Evolutionary conservation across 2,329 filamentous ascomycete species (phyloP).

Genomic region (Trichoderma sp.): DNA sequence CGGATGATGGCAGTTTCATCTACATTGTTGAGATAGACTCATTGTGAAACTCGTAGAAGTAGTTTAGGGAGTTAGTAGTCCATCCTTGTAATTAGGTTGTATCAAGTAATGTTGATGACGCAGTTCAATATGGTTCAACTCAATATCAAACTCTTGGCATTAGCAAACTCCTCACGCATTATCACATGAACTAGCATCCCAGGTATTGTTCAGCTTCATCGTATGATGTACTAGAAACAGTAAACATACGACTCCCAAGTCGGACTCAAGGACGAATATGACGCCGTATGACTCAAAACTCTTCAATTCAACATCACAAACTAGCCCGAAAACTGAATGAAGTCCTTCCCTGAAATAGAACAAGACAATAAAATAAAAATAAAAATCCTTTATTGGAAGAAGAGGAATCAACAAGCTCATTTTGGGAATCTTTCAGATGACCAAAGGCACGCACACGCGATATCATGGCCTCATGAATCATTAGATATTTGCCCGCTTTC

Average conservation of each 20-base stretch:
- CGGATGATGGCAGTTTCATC: not conserved
- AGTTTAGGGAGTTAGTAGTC: not conserved
- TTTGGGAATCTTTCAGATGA: not conserved
- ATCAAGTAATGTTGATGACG: not conserved
- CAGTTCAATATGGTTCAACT: not conserved
- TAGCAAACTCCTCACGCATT: not conserved
- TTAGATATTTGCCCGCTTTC: slow-evolving; percentile 1
- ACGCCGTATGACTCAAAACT: not conserved
- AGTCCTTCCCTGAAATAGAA: not conserved
- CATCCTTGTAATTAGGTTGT: not conserved
- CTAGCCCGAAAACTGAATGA: not conserved
- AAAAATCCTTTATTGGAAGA: not conserved
- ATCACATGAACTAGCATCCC: no score
- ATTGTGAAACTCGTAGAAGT: not conserved
- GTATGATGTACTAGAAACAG: not conserved
- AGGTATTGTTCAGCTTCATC: not conserved
- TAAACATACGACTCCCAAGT: not conserved
- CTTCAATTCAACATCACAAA: not conserved
- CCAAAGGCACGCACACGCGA: not conserved
- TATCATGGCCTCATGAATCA: slow-evolving; percentile 10
- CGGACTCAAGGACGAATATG: not conserved
- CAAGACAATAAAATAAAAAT: not conserved
- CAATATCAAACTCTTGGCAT: not conserved
- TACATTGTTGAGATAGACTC: not conserved
- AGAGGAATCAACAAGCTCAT: not conserved